phyloP scores from a whole-genome alignment of 495 filamentous ascomycete species.

The Penicillium subrubescens region DNA sequence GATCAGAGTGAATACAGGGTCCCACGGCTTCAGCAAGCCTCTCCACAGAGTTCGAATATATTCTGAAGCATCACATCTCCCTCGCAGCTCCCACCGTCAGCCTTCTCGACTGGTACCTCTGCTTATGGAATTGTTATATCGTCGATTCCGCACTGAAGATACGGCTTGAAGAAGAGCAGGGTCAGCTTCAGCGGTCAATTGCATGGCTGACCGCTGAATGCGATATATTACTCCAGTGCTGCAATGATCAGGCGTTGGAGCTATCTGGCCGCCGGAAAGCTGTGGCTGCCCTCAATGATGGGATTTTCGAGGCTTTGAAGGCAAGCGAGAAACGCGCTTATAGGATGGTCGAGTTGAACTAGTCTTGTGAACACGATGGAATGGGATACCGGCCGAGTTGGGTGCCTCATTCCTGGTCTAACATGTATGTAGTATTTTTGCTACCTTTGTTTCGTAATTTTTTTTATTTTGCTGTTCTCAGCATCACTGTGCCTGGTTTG shows the following conservation, averaged over 20 bases:
- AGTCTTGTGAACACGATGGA: not conserved
- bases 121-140: too few species aligned
- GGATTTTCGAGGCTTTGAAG: not conserved
- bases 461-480: not conserved
- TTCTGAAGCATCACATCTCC: too few species aligned
- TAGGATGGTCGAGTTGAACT: not conserved
- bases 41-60: too few species aligned
- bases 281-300: too few species aligned
- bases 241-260: not conserved
- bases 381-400: not conserved
- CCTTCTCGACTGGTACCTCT: too few species aligned
- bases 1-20: not conserved
- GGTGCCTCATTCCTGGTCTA: not conserved
- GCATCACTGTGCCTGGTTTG: not conserved
- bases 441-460: not conserved
- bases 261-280: not conserved
- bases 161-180: not conserved
- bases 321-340: not conserved
- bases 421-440: not conserved
- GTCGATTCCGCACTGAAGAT: not conserved
- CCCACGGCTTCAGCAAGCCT: not conserved
- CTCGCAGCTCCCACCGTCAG: too few species aligned
- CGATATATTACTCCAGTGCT: not conserved
- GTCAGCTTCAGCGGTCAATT: not conserved
- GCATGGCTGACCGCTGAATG: not conserved